phyloP scores from a whole-genome alignment of 2,329 filamentous ascomycete genomes.

The Zarea fungicola region DNA sequence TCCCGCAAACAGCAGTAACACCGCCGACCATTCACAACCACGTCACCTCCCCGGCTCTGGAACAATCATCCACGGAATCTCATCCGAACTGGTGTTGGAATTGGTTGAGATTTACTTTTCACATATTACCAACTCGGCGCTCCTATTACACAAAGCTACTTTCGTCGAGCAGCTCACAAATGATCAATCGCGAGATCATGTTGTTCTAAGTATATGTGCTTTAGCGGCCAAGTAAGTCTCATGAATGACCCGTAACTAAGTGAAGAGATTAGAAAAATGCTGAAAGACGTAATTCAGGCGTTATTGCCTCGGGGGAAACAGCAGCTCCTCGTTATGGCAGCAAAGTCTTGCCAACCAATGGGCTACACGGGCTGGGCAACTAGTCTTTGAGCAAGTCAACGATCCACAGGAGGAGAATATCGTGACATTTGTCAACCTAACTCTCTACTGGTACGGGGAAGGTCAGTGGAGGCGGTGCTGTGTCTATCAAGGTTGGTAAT shows the following conservation, averaged over 20 bases:
- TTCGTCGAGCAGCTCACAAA: not conserved
- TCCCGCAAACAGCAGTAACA: not conserved
- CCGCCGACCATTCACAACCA: not conserved
- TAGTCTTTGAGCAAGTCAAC: not conserved
- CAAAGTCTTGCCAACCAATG: not conserved
- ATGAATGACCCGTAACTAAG: not conserved
- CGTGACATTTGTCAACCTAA: not conserved
- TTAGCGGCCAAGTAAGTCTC: slow-evolving; percentile 12
- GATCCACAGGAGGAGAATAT: not conserved
- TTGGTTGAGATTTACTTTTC: not conserved
- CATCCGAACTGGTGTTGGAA: not conserved
- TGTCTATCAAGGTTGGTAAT: not conserved
- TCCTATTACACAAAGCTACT: not conserved
- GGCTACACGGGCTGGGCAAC: not conserved
- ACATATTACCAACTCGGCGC: not conserved
- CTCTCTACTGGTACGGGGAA: not conserved
- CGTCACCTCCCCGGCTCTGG: not conserved
- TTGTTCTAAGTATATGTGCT: not conserved
- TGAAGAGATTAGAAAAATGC: not conserved
- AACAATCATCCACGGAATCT: not conserved
- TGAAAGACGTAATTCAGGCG: not conserved
- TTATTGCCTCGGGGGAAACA: not conserved
- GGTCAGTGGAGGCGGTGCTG: not conserved
- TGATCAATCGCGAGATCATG: slow-evolving; percentile 16
- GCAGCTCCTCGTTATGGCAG: not conserved